Percentiles rank a stretch among this genome's conserved stretches.
Evolutionary conservation across 176 grass and related monocot genomes (phyloP).

Genomic region (Microstegium vimineum): DNA sequence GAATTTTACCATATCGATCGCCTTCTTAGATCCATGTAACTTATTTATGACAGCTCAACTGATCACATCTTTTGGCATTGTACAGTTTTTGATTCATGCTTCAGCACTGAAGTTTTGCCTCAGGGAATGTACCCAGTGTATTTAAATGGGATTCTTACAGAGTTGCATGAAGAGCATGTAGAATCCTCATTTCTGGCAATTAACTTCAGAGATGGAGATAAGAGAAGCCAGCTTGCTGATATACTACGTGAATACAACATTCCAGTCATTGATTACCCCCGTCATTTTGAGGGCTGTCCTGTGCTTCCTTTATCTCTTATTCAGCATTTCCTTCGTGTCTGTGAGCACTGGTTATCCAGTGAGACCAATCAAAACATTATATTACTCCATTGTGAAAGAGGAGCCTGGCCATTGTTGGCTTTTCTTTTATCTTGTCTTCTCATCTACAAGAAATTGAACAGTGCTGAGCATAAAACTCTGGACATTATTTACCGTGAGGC

Average conservation of each 20-base stretch:
- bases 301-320: conserved; percentile 88
- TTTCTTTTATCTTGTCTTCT: conserved; percentile 90
- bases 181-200: conserved; percentile 84
- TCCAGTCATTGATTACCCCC: conserved; percentile 86
- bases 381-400: conserved; percentile 92
- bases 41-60: conserved; percentile 14
- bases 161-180: conserved; percentile 77
- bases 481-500: conserved; percentile 89
- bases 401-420: conserved; percentile 87
- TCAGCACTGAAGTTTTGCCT: conserved; percentile 88
- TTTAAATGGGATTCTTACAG: conserved; percentile 78
- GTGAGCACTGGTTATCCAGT: conserved; percentile 70
- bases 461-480: conserved; percentile 78
- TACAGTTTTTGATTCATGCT: conserved; percentile 99
- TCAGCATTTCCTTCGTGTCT: conserved; percentile 84
- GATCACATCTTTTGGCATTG: conserved; percentile 25
- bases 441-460: conserved; percentile 81
- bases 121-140: conserved; percentile 84
- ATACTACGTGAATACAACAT: conserved; percentile 69
- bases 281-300: conserved; percentile 94
- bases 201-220: conserved; percentile 96
- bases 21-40: background rate
- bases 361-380: conserved; percentile 80
- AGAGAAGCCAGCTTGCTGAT: conserved; percentile 81
- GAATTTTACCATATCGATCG: background rate